A percentile compares a stretch with the other conserved stretches of the same genome.
phyloP scores from a whole-genome alignment of 768 basidiomycete species.

The Calvatia gigantea region DNA sequence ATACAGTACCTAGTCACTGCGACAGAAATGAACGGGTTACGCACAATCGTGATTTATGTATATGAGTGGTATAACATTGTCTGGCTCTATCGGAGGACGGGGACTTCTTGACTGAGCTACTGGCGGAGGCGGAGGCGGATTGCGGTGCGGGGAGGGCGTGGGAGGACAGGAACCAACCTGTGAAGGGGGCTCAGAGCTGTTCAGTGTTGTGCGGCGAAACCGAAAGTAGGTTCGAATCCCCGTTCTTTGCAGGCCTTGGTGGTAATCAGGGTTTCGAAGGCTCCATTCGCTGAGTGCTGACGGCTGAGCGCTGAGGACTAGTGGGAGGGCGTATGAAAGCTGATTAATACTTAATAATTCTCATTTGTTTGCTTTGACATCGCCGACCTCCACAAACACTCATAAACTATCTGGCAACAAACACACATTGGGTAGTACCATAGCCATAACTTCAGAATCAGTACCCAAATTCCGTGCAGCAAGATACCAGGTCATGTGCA shows the following conservation, averaged over 20 bases:
- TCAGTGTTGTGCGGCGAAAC: constrained; percentile 4
- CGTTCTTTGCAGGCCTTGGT: not conserved
- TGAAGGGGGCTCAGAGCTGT: not conserved
- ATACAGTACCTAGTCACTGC: not conserved
- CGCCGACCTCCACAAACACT: too few relatives aligned
- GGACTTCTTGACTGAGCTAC: constrained; percentile 3
- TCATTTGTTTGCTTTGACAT: too few relatives aligned
- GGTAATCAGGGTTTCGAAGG: constrained; percentile 1
- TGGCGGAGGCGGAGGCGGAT: constrained; percentile 4
- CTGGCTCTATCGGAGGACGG: not conserved
- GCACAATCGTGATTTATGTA: constrained; percentile 3
- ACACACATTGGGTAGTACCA: too few relatives aligned
- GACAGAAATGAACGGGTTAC: not conserved
- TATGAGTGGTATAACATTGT: not conserved
- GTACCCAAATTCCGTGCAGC: too few relatives aligned
- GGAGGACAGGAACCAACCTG: not conserved
- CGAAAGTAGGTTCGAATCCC: not conserved
- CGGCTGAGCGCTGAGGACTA: too few relatives aligned
- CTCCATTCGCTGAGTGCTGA: not conserved
- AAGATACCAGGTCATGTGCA: too few relatives aligned
- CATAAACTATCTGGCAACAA: too few relatives aligned
- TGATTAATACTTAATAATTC: too few relatives aligned
- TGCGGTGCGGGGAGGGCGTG: constrained; percentile 4
- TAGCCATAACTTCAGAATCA: too few relatives aligned
- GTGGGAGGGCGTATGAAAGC: too few relatives aligned